phyloP scores from a whole-genome alignment of 768 basidiomycete species.

The Termitomyces sp. region DNA sequence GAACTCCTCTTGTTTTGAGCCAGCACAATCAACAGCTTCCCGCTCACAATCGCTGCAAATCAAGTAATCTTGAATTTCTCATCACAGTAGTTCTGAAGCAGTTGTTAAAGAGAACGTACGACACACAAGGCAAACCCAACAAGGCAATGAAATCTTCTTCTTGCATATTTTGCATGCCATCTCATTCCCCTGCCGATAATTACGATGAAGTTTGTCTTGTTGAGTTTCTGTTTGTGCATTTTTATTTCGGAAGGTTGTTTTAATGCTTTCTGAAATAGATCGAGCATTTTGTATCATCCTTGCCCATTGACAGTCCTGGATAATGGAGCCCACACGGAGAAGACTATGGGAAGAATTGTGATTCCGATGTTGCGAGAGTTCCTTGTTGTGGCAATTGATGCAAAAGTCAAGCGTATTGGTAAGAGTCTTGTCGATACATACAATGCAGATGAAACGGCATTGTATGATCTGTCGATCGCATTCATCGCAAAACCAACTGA shows the following conservation, averaged over 20 bases:
- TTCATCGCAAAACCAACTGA: no score
- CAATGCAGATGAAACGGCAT: background rate
- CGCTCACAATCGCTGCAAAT: background rate
- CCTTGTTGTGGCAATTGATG: background rate
- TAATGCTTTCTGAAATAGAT: background rate
- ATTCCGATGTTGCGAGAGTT: background rate
- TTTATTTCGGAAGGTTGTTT: background rate
- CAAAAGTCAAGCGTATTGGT: background rate
- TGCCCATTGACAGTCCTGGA: background rate
- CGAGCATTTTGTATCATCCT: slow-evolving; percentile 1
- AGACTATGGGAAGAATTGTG: slow-evolving; percentile 3
- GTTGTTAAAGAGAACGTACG: no score
- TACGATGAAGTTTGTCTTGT: background rate
- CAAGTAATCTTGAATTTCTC: no score
- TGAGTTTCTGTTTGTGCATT: background rate
- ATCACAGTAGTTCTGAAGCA: no score
- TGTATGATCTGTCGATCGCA: no score
- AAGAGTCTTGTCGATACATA: background rate
- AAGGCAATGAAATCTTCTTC: no score
- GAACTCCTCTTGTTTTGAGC: no score
- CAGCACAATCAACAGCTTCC: background rate
- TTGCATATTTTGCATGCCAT: background rate
- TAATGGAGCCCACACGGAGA: background rate
- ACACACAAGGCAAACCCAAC: no score
- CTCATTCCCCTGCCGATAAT: no score